phyloP scores from a whole-genome alignment of 345 rosid genomes.

The Pistacia vera region DNA sequence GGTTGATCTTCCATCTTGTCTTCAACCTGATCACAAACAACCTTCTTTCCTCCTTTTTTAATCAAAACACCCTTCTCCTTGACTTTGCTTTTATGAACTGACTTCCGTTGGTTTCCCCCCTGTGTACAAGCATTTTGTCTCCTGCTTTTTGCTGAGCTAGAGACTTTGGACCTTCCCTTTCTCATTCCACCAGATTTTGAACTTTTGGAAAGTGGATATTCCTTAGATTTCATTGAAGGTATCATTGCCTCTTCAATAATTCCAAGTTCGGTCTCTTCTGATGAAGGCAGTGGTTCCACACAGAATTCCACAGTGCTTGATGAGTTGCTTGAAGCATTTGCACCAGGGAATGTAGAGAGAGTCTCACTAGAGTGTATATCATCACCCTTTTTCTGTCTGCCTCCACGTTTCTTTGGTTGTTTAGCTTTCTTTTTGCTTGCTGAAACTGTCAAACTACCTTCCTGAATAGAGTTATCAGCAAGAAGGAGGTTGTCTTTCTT shows the following conservation, averaged over 20 bases:
- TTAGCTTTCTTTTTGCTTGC: constrained; percentile 37
- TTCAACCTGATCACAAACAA: constrained; percentile 32
- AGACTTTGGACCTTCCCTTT: constrained; percentile 48
- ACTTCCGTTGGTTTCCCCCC: constrained; percentile 37
- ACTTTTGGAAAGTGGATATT: constrained; percentile 29
- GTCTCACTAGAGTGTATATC: constrained; percentile 26
- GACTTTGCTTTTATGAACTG: constrained; percentile 34
- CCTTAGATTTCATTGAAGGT: constrained; percentile 40
- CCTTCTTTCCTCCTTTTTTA: constrained; percentile 7
- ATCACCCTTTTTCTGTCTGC: constrained; percentile 31
- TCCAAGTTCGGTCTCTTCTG: constrained; percentile 30
- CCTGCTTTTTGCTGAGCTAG: constrained; percentile 44
- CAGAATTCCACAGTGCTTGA: constrained; percentile 31
- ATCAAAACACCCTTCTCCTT: constrained; percentile 33
- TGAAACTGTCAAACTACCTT: constrained; percentile 33
- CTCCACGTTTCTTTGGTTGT: constrained; percentile 41
- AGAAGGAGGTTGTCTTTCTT: constrained; percentile 45
- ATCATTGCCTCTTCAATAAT: constrained; percentile 30
- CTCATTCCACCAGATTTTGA: constrained; percentile 49
- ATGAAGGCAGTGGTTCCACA: constrained; percentile 22
- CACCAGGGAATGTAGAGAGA: constrained; percentile 25
- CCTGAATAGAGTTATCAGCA: constrained; percentile 28
- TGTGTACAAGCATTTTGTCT: constrained; percentile 38
- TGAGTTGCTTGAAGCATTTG: constrained; percentile 36
- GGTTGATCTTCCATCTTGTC: constrained; percentile 27